Conservation (phyloP, 2,329 filamentous ascomycete species). For the Fusarium bulbicola region DNA sequence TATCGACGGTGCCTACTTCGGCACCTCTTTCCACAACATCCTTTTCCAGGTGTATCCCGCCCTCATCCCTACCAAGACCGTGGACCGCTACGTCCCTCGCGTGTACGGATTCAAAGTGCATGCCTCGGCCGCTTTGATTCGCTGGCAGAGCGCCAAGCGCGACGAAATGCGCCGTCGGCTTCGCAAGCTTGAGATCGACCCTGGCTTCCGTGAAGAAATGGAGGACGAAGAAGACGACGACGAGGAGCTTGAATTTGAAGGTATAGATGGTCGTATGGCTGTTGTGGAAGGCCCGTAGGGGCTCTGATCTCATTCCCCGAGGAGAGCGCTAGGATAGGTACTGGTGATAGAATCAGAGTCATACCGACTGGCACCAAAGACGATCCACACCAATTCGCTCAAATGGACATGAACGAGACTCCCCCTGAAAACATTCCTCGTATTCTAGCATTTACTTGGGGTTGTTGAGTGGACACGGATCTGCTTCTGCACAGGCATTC, state of each 20-base stretch:
- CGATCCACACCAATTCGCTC: not conserved
- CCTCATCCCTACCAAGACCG: constrained; percentile 85
- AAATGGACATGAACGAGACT: not conserved
- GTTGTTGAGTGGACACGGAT: not conserved
- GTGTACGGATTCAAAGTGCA: constrained; percentile 98
- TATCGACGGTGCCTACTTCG: constrained; percentile 98
- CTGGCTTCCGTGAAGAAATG: constrained; percentile 78
- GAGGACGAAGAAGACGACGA: constrained; percentile 71
- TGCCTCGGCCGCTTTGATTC: constrained; percentile 82
- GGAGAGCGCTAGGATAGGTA: not conserved
- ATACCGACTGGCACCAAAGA: not conserved
- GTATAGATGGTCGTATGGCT: constrained; percentile 46
- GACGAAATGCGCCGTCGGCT: constrained; percentile 85
- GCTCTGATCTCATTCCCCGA: not conserved
- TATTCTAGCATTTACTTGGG: not conserved
- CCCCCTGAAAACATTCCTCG: not conserved
- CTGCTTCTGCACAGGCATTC: not conserved
- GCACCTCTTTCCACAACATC: constrained; percentile 98
- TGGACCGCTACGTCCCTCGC: constrained; percentile 85
- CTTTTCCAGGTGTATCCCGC: constrained; percentile 98
- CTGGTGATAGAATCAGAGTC: not conserved
- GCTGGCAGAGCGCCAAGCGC: constrained; percentile 87
- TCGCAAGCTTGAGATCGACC: constrained; percentile 75
- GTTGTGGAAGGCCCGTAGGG: constrained; percentile 42
- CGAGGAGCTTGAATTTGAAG: constrained; percentile 55